Base-by-base conservation (phyloP, 2,329 filamentous ascomycete genomes). In the Plectosphaerella sp. region DNA sequence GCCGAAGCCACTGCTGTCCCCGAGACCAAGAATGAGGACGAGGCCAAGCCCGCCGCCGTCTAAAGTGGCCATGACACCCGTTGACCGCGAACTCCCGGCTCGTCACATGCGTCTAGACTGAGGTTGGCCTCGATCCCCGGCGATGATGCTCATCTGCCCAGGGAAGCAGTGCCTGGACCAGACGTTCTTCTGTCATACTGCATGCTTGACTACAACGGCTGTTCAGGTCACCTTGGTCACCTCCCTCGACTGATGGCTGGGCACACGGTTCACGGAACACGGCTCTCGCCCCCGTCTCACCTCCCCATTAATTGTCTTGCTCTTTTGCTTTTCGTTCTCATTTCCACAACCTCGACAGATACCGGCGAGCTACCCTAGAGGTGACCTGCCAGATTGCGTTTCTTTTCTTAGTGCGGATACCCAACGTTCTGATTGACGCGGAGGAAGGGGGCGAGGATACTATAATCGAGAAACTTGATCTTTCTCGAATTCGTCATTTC, bases 1-100 rank as follows among this genome's bases (percentile, higher is more conserved):
- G 48, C 53, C n/a, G 56, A 55, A 39, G 25, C 52, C 14, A 15
- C 37, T 18, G 37, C 14, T 14, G 41, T 43, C 41, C n/a, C 41
- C 18, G 41, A 43, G 41, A 18, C 16, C n/a, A 16, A 16, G 15
- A 43, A 43, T 8, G 18, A 43, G 41, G 41, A 43, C n/a, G 41
- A 43, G 41, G 41, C 41, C 41, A 43, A 43, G 41, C 41, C 41
- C n/a, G 41, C 41, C 41, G 41, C 41, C 41, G 16, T 43, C 41
- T 43, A 43, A 43, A 6, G 4, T 7, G 3, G 16, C 16, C n/a
- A 43, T 43, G 16, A 6, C 41, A 4, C 5, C 41, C 11, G n/a
- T 18, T 20, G 41, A 43, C 28, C 28, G 11, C 8, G 7, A 20
- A 2, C 3, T 43, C 37, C 37, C 37, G 41, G 11, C 41, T n/a